Conservation (phyloP, 2,329 filamentous ascomycete genomes). For the Incumbomyces delicatus region DNA sequence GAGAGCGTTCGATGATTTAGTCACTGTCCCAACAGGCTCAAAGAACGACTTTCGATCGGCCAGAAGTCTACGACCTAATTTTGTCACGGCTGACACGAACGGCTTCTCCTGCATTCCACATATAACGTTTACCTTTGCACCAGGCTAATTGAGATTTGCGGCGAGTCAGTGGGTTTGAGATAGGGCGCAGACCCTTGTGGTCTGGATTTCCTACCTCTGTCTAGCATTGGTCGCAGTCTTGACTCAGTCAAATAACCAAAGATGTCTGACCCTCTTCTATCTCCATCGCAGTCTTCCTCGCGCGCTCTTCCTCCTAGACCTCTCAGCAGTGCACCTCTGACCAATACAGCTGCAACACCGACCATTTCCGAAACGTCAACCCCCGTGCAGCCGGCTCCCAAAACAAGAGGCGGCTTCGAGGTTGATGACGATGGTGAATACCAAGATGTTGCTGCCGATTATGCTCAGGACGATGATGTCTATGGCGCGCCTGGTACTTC, state of each 20-base stretch:
- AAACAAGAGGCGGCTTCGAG: slow-evolving; percentile 50
- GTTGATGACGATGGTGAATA: slow-evolving; percentile 53
- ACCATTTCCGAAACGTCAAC: slow-evolving; percentile 20
- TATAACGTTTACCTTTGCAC: too few relatives aligned
- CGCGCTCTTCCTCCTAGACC: slow-evolving; percentile 15
- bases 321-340: slow-evolving; percentile 10
- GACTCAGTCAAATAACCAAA: slow-evolving; percentile 4
- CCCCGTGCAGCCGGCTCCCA: slow-evolving; percentile 30
- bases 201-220: neutral
- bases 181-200: slow-evolving; percentile 1
- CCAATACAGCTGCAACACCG: slow-evolving; percentile 9
- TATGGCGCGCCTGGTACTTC: slow-evolving; percentile 20
- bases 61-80: too few relatives aligned
- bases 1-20: too few relatives aligned
- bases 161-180: too few relatives aligned
- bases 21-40: too few relatives aligned
- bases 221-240: slow-evolving; percentile 5
- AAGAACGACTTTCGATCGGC: too few relatives aligned
- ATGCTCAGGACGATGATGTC: slow-evolving; percentile 22
- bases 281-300: slow-evolving; percentile 16
- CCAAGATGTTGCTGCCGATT: slow-evolving; percentile 39
- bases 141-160: too few relatives aligned
- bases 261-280: slow-evolving; percentile 15
- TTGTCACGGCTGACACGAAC: too few relatives aligned
- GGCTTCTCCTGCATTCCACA: too few relatives aligned